phyloP scores from a whole-genome alignment of 176 grass and related monocot genomes.

The Elaeis guineensis region DNA sequence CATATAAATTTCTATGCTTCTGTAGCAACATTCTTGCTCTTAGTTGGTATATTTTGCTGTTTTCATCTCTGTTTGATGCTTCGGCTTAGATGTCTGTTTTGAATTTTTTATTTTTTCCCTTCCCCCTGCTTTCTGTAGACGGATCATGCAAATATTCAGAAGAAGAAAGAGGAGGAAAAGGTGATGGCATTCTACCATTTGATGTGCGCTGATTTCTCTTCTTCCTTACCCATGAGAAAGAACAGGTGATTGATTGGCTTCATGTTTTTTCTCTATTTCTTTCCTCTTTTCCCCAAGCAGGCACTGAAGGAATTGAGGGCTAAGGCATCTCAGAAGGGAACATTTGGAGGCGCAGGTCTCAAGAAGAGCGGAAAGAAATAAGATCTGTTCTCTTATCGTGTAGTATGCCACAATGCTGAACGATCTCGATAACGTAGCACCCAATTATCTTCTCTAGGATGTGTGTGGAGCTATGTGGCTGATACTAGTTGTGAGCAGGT shows the following conservation, averaged over 20 bases:
- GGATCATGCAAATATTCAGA: conserved; percentile 65
- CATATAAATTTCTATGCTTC: too few relatives aligned
- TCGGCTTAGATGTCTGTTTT: too few relatives aligned
- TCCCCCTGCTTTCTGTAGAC: conserved; percentile 23
- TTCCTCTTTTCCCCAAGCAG: conserved; percentile 19
- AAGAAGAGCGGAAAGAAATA: conserved; percentile 99
- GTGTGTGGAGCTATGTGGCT: too few relatives aligned
- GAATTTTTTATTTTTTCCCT: too few relatives aligned
- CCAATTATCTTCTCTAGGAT: too few relatives aligned
- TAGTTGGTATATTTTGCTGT: too few relatives aligned
- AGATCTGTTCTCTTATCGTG: not conserved
- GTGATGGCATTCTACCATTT: conserved; percentile 5
- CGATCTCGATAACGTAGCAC: too few relatives aligned
- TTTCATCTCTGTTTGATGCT: too few relatives aligned
- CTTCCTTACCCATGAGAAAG: not conserved
- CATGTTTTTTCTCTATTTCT: not conserved
- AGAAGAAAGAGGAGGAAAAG: conserved; percentile 98
- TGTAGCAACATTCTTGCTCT: too few relatives aligned
- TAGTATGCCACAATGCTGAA: too few relatives aligned
- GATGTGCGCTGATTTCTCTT: not conserved
- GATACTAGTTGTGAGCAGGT: too few relatives aligned
- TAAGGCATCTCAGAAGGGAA: conserved; percentile 79
- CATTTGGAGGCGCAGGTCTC: conserved; percentile 71
- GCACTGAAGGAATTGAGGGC: conserved; percentile 83
- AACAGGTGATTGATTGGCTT: not conserved